Evolutionary conservation across 805 yeast genomes (phyloP).

Genomic region (Komagataella mondaviorum): DNA sequence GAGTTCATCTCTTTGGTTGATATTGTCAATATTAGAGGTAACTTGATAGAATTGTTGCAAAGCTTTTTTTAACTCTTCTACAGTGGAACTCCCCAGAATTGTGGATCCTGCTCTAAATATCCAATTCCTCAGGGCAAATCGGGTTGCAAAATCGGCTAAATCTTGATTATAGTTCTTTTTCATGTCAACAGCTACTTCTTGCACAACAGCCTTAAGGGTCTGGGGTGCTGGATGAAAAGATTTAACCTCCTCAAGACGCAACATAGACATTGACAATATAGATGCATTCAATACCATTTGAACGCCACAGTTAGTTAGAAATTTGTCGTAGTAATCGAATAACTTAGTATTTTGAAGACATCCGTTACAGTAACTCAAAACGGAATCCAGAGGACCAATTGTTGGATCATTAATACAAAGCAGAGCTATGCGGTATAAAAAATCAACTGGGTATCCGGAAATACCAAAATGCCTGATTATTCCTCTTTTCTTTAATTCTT

Average conservation of each 20-base stretch:
- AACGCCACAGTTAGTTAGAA: slow-evolving; percentile 40
- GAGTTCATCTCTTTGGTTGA: slow-evolving; percentile 26
- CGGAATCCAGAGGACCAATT: slow-evolving; percentile 58
- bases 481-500: slow-evolving; percentile 49
- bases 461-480: slow-evolving; percentile 55
- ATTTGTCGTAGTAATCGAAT: slow-evolving; percentile 30
- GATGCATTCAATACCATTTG: slow-evolving; percentile 64
- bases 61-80: slow-evolving; percentile 54
- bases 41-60: slow-evolving; percentile 41
- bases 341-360: slow-evolving; percentile 64
- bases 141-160: slow-evolving; percentile 69
- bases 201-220: slow-evolving; percentile 40
- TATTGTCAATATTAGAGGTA: slow-evolving; percentile 15
- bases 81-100: slow-evolving; percentile 64
- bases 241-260: slow-evolving; percentile 54
- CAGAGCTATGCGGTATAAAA: slow-evolving; percentile 39
- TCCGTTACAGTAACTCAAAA: slow-evolving; percentile 69
- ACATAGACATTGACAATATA: slow-evolving; percentile 76
- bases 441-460: slow-evolving; percentile 78
- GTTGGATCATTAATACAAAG: slow-evolving; percentile 19
- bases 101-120: slow-evolving; percentile 35
- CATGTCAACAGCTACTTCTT: slow-evolving; percentile 26
- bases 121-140: slow-evolving; percentile 63
- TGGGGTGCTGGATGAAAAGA: slow-evolving; percentile 70
- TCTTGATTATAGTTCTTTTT: slow-evolving; percentile 31